Evolutionary conservation across 345 rosid species (phyloP), one percentile per base, ranked within the genome.

Genomic region (Citrus inodora): DNA sequence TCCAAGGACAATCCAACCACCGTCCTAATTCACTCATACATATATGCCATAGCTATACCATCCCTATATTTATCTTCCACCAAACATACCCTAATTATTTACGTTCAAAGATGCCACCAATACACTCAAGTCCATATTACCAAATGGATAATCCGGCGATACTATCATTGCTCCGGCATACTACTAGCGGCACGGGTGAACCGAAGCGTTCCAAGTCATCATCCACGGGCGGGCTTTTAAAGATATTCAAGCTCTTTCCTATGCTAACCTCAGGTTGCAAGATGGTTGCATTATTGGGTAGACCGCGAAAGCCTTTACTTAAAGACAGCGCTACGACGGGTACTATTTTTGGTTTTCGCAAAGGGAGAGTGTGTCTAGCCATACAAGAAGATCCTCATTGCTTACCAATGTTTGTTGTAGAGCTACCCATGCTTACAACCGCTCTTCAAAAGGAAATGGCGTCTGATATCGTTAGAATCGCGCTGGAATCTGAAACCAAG

Each of bases 231-330:
- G 97, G 99, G 13, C 89, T 95, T 9, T 80, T 95, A 19, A 88
- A 88, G 69, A 86, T 93, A 83, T 92, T 95, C 90, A 95, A 93
- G 87, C 95, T 93, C 62, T 82, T 95, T 76, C 98, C 98, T 7
- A 93, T 95, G 99, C 80, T 95, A 75, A 93, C 97, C 65, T 92
- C 98, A 0, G 98, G 99, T 10, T 95, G 99, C 92, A 95, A 92
- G 82, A 93, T 95, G 99, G 99, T 90, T 28, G 93, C 90, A 7
- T 83, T 95, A 28, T 79, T 95, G 24, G 94, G 96, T 14, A 78
- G 93, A 63, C 94, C 94, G 1, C 82, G 91, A 37, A 92, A 91
- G 63, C 93, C 95, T 11, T 62, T 93, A 40, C 92, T 95, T 22
- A 93, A 88, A 80, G 99, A 95, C 79, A 82, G 75, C 35, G 98